These are phyloP conservation scores for Heliamphora pulchella DNA, from an alignment of 179 eudicot genomes.

Conservation along the genomic window DNA sequence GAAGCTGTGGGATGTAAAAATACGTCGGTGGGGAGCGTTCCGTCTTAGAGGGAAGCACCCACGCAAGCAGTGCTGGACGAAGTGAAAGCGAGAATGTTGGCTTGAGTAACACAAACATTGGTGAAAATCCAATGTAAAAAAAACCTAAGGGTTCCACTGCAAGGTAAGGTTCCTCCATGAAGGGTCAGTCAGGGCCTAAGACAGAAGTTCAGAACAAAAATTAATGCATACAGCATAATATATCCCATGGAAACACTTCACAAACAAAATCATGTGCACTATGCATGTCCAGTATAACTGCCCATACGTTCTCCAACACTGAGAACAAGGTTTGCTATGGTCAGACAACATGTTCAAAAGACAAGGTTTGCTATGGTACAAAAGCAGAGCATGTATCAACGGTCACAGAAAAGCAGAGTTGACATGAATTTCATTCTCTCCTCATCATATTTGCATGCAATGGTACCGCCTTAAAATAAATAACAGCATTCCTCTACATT, in stretches of 20 bases:
- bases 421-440: not conserved
- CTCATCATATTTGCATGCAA: not conserved
- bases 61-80: too few species aligned
- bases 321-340: not conserved
- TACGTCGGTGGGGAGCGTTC: too few species aligned
- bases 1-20: too few species aligned
- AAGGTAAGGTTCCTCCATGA: too few species aligned
- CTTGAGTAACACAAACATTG: too few species aligned
- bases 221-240: not conserved
- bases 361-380: not conserved
- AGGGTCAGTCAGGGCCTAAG: too few species aligned
- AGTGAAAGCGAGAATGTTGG: too few species aligned
- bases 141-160: too few species aligned
- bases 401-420: not conserved
- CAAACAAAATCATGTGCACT: not conserved
- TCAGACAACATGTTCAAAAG: not conserved
- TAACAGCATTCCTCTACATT: not conserved
- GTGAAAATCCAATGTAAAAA: too few species aligned
- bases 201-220: not conserved
- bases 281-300: not conserved
- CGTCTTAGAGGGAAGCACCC: too few species aligned
- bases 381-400: not conserved
- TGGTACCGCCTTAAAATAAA: not conserved
- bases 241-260: not conserved
- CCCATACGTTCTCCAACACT: not conserved